A percentile compares a stretch with the other conserved stretches of the same genome.
Conservation (phyloP, 129 eudicot genomes). For the Helianthus annuus region DNA sequence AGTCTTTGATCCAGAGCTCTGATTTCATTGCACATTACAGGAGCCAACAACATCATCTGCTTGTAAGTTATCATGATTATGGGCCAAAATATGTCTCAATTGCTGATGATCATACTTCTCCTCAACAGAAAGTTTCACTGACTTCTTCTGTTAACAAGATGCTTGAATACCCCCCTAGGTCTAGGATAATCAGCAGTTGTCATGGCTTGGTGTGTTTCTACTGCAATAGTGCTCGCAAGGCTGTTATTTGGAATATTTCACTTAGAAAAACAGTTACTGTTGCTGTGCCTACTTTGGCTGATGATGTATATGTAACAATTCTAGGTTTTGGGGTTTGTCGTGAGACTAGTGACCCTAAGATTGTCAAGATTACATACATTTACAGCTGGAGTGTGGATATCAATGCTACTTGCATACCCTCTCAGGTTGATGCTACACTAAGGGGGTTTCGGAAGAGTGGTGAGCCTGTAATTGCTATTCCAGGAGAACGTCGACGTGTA, state of each 20-base stretch:
- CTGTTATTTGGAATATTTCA: slow-evolving; percentile 45
- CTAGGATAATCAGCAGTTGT: not conserved
- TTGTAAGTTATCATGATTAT: not conserved
- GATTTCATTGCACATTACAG: not conserved
- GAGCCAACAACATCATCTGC: not conserved
- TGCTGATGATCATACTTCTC: not conserved
- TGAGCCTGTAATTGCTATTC: no score
- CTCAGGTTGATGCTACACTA: not conserved
- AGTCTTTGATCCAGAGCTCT: not conserved
- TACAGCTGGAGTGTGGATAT: not conserved
- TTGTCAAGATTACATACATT: slow-evolving; percentile 38
- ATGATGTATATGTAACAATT: slow-evolving; percentile 13
- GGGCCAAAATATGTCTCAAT: not conserved
- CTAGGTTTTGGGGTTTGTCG: slow-evolving; percentile 52
- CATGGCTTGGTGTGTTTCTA: slow-evolving; percentile 32
- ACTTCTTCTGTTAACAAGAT: no score
- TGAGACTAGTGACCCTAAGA: slow-evolving; percentile 16
- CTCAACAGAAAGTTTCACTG: not conserved
- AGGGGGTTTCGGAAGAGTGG: not conserved
- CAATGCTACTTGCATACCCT: not conserved
- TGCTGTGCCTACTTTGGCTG: not conserved
- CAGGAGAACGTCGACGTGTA: no score
- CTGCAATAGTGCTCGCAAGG: not conserved
- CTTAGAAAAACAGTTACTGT: not conserved
- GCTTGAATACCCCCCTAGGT: not conserved